These are phyloP conservation scores for Blechomonas ayalai DNA, from an alignment of 208 protist genomes.

Conservation along the genomic window DNA sequence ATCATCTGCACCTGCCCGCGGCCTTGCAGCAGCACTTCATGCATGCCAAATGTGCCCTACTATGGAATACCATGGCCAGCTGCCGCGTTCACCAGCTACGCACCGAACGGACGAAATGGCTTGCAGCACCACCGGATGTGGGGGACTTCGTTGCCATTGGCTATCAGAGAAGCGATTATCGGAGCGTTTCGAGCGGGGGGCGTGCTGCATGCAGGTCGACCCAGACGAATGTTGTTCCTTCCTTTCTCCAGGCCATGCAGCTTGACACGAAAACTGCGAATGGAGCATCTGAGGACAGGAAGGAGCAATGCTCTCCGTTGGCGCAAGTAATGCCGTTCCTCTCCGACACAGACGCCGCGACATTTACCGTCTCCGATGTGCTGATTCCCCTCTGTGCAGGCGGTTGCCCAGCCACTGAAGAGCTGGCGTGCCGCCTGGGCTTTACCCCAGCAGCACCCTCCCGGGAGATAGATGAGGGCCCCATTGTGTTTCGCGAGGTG, in stretches of 20 bases:
- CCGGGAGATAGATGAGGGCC: neutral
- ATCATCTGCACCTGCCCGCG: slow-evolving; percentile 23
- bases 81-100: slow-evolving; percentile 32
- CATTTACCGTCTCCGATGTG: slow-evolving; percentile 16
- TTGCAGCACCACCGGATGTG: slow-evolving; percentile 17
- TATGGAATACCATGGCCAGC: slow-evolving; percentile 78
- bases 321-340: slow-evolving; percentile 10
- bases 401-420: slow-evolving; percentile 5
- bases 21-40: slow-evolving; percentile 17
- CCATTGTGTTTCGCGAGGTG: slow-evolving; percentile 20
- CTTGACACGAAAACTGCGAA: too few relatives aligned
- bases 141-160: slow-evolving; percentile 38
- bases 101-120: too few relatives aligned
- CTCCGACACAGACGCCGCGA: slow-evolving; percentile 13
- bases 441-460: slow-evolving; percentile 4
- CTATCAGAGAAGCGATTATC: neutral
- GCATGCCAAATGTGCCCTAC: slow-evolving; percentile 22
- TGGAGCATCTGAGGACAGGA: too few relatives aligned
- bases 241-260: too few relatives aligned
- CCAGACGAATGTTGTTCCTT: too few relatives aligned
- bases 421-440: slow-evolving; percentile 14
- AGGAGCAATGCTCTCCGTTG: too few relatives aligned
- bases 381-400: slow-evolving; percentile 15
- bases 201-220: too few relatives aligned
- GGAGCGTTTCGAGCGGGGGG: too few relatives aligned